These are phyloP conservation scores for Ophiosphaerella korrae DNA, from an alignment of 2,329 filamentous ascomycete species.

Conservation along the genomic window DNA sequence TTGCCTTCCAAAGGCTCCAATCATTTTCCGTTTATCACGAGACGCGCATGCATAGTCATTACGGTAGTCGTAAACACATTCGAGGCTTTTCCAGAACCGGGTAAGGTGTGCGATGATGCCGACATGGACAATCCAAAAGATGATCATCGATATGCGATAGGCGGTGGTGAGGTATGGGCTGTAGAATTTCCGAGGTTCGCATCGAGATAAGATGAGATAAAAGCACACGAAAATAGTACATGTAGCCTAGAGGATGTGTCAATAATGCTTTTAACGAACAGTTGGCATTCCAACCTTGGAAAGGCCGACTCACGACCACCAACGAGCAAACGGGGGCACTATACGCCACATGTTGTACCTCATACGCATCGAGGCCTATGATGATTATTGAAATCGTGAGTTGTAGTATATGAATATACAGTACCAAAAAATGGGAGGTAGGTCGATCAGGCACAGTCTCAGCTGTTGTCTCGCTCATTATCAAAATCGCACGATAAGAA, in stretches of 20 bases:
- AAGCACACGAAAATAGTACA: slow-evolving; percentile 44
- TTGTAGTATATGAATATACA: slow-evolving; percentile 28
- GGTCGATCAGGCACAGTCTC: background rate
- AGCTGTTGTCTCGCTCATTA: slow-evolving; percentile 7
- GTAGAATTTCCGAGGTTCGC: background rate
- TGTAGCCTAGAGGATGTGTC: slow-evolving; percentile 11
- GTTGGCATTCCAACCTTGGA: background rate
- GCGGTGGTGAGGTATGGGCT: background rate
- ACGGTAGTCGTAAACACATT: slow-evolving; percentile 13
- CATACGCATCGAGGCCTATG: slow-evolving; percentile 57
- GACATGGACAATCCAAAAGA: slow-evolving; percentile 58
- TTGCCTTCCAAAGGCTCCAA: slow-evolving; percentile 11
- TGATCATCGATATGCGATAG: slow-evolving; percentile 38
- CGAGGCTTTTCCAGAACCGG: slow-evolving; percentile 19
- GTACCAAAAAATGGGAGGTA: slow-evolving; percentile 18
- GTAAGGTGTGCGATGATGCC: slow-evolving; percentile 33
- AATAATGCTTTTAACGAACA: slow-evolving; percentile 10
- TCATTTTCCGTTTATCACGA: slow-evolving; percentile 9
- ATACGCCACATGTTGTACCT: slow-evolving; percentile 49
- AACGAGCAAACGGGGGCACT: slow-evolving; percentile 42
- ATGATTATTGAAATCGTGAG: slow-evolving; percentile 52
- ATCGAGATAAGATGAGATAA: slow-evolving; percentile 51
- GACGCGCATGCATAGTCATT: slow-evolving; percentile 16
- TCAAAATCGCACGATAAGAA: background rate
- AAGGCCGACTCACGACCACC: slow-evolving; percentile 14